Conservation (phyloP, 495 filamentous ascomycete genomes). For the Hyaloscypha bicolor region DNA sequence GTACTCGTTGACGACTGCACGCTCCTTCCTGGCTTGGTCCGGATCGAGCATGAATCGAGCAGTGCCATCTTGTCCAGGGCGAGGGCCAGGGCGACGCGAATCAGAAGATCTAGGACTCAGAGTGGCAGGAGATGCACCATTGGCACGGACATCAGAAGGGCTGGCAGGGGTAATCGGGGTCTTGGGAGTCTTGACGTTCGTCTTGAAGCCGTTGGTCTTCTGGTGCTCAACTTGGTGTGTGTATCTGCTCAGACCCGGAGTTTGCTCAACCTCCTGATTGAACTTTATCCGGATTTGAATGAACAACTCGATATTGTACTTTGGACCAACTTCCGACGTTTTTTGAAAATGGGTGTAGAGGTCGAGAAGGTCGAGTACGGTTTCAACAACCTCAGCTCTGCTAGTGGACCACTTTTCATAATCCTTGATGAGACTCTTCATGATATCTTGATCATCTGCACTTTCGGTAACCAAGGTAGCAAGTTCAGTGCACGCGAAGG, state of each 20-base stretch:
- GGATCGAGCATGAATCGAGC: slow-evolving; percentile 90
- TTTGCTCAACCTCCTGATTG: slow-evolving; percentile 70
- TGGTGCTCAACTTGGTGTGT: slow-evolving; percentile 33
- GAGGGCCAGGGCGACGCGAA: slow-evolving; percentile 48
- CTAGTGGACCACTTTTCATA: slow-evolving; percentile 62
- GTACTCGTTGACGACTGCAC: slow-evolving; percentile 63
- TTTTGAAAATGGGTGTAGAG: slow-evolving; percentile 78
- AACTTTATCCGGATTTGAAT: slow-evolving; percentile 82
- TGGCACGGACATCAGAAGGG: slow-evolving; percentile 33
- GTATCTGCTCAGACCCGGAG: slow-evolving; percentile 53
- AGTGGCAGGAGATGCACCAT: slow-evolving; percentile 35
- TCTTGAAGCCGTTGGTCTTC: slow-evolving; percentile 29
- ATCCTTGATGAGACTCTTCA: slow-evolving; percentile 8
- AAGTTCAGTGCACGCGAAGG: slow-evolving; percentile 80
- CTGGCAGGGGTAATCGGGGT: slow-evolving; percentile 38
- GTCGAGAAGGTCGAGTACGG: slow-evolving; percentile 82
- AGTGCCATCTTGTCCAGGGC: slow-evolving; percentile 66
- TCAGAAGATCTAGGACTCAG: slow-evolving; percentile 50
- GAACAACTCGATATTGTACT: slow-evolving; percentile 72
- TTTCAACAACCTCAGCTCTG: slow-evolving; percentile 78
- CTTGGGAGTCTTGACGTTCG: slow-evolving; percentile 35
- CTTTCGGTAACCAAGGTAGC: slow-evolving; percentile 59
- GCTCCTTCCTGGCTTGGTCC: slow-evolving; percentile 71
- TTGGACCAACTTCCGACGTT: slow-evolving; percentile 70
- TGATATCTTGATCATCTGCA: slow-evolving; percentile 24